A percentile compares a stretch with the other conserved stretches of the same genome.
Evolutionary conservation across 768 basidiomycete genomes (phyloP).

Genomic region (Tephrocybe sp.): DNA sequence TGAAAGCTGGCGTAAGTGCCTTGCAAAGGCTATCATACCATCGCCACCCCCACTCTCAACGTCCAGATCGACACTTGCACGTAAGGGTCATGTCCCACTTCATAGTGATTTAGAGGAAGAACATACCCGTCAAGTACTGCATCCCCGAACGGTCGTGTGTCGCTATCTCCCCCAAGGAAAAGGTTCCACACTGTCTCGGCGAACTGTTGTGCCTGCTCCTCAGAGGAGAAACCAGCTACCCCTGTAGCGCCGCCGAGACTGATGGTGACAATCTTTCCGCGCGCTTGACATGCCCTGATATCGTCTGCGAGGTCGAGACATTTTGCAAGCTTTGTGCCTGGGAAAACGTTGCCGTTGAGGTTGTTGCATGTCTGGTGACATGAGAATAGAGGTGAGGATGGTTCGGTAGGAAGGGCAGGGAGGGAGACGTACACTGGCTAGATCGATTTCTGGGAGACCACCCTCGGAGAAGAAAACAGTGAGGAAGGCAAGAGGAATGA

Average conservation of each 20-base stretch:
- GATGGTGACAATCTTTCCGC: constrained; percentile 58
- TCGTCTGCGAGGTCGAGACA: constrained; percentile 58
- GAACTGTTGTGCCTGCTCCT: constrained; percentile 55
- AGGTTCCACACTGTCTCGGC: constrained; percentile 71
- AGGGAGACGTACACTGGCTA: constrained; percentile 55
- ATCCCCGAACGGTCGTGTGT: constrained; percentile 66
- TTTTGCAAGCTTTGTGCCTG: constrained; percentile 60
- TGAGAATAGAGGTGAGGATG: neutral
- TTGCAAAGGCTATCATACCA: constrained; percentile 54
- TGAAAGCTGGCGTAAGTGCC: constrained; percentile 47
- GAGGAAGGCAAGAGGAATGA: constrained; percentile 66
- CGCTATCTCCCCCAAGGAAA: constrained; percentile 59
- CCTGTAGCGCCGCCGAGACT: constrained; percentile 66
- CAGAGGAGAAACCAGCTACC: constrained; percentile 54
- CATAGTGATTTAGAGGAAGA: neutral
- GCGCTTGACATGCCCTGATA: constrained; percentile 63
- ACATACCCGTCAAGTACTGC: constrained; percentile 72
- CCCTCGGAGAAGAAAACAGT: constrained; percentile 64
- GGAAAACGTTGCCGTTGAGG: constrained; percentile 51
- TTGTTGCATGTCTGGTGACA: constrained; percentile 57
- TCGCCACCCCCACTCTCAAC: constrained; percentile 61
- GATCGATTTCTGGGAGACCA: constrained; percentile 62
- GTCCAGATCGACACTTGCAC: constrained; percentile 60
- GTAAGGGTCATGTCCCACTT: neutral
- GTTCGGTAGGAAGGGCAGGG: neutral